These are phyloP conservation scores for Verbascum thapsus DNA, from an alignment of 257 asterid genomes.

Conservation along the genomic window DNA sequence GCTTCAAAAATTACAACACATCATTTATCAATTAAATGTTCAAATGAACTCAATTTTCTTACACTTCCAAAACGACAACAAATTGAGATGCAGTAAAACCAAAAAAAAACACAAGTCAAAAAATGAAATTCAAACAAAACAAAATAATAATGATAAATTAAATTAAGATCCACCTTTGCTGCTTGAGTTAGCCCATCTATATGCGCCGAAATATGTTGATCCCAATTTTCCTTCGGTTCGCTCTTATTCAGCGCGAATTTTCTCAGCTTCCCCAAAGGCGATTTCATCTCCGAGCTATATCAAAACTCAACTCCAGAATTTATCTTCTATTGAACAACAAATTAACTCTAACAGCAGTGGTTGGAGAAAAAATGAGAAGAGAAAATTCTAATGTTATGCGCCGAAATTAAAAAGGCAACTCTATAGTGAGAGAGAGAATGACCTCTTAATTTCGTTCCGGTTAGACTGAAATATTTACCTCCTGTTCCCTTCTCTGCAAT, in stretches of 20 bases:
- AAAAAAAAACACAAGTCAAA: constrained; percentile 28
- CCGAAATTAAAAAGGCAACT: constrained; percentile 48
- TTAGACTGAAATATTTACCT: too few species aligned
- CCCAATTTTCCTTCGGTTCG: constrained; percentile 54
- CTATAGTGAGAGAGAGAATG: constrained; percentile 33
- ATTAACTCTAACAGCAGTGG: constrained; percentile 13
- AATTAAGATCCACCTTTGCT: constrained; percentile 48
- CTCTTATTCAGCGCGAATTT: constrained; percentile 44
- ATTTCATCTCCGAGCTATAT: constrained; percentile 46
- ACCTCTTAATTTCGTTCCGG: constrained; percentile 33
- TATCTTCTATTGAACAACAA: background rate
- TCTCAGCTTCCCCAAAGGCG: constrained; percentile 49
- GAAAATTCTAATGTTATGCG: constrained; percentile 57
- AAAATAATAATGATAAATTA: too few species aligned
- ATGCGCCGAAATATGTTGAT: constrained; percentile 44
- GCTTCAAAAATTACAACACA: constrained; percentile 29
- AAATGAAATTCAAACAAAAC: constrained; percentile 4
- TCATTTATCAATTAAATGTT: too few species aligned
- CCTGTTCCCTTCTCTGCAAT: constrained; percentile 19
- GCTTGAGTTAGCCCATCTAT: constrained; percentile 55
- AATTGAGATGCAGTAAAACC: constrained; percentile 26
- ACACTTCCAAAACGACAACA: background rate
- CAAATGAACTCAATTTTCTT: too few species aligned
- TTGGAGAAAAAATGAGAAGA: constrained; percentile 20
- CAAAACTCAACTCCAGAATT: constrained; percentile 26